A percentile compares a stretch with the other conserved stretches of the same genome.
These are phyloP conservation scores for Diaporthe sp. DNA, from an alignment of 2,329 filamentous ascomycete genomes.

Conservation along the genomic window DNA sequence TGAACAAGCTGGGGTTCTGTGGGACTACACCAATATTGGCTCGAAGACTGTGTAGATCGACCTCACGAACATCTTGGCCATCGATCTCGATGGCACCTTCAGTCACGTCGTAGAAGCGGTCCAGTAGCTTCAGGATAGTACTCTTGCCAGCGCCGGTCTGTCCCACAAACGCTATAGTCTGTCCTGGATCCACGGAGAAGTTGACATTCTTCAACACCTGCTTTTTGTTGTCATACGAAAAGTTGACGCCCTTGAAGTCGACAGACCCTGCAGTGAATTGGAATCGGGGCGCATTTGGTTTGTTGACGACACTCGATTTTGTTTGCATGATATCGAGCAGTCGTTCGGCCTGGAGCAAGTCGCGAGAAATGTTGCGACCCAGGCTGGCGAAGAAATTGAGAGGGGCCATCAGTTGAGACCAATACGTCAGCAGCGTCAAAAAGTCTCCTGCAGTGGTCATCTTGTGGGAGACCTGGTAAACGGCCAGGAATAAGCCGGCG, in stretches of 20 bases:
- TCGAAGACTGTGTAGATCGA: slow-evolving; percentile 62
- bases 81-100: slow-evolving; percentile 65
- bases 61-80: slow-evolving; percentile 65
- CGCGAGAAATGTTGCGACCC: slow-evolving; percentile 65
- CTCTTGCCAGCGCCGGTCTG: slow-evolving; percentile 70
- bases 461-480: slow-evolving; percentile 70
- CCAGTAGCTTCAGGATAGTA: slow-evolving; percentile 67
- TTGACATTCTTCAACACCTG: slow-evolving; percentile 65
- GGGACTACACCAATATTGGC: slow-evolving; percentile 67
- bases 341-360: slow-evolving; percentile 68
- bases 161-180: slow-evolving; percentile 59
- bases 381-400: slow-evolving; percentile 75
- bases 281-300: slow-evolving; percentile 59
- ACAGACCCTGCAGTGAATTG: slow-evolving; percentile 64
- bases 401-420: slow-evolving; percentile 77
- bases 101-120: slow-evolving; percentile 68
- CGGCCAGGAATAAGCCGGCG: slow-evolving; percentile 68
- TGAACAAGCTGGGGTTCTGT: slow-evolving; percentile 65
- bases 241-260: slow-evolving; percentile 64
- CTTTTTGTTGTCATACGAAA: slow-evolving; percentile 70
- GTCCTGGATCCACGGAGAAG: slow-evolving; percentile 61
- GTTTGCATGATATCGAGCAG: slow-evolving; percentile 68
- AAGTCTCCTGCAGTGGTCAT: slow-evolving; percentile 73
- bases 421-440: slow-evolving; percentile 77
- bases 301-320: slow-evolving; percentile 65